Evolutionary conservation across 441 rosid genomes (phyloP).

Genomic region (Gossypium trilobum): DNA sequence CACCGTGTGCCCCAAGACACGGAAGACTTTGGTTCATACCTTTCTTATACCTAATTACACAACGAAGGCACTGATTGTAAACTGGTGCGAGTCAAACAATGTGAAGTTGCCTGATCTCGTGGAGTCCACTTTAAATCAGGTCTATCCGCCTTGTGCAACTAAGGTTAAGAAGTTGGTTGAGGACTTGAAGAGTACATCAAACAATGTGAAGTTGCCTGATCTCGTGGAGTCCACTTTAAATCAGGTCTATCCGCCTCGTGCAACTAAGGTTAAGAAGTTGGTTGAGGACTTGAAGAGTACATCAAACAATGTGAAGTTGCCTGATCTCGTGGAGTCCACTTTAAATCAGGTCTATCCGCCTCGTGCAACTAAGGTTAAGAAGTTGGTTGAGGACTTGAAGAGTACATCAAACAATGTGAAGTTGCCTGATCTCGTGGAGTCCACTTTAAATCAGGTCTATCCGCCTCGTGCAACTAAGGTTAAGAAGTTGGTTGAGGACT

Average conservation of each 20-base stretch:
- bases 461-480: conserved; percentile 37
- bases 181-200: conserved; percentile 37
- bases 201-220: too few species aligned
- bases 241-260: conserved; percentile 6
- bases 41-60: conserved; percentile 72
- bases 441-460: too few species aligned
- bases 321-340: too few species aligned
- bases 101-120: conserved; percentile 32
- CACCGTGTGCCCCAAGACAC: conserved; percentile 80
- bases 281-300: conserved; percentile 53
- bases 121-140: too few species aligned
- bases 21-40: conserved; percentile 54
- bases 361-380: conserved; percentile 44
- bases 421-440: too few species aligned
- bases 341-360: too few species aligned
- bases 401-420: conserved; percentile 24
- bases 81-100: conserved; percentile 34
- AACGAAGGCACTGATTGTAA: conserved; percentile 79
- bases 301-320: background rate
- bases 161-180: conserved; percentile 55
- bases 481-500: conserved; percentile 52
- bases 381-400: conserved; percentile 56
- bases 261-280: conserved; percentile 50
- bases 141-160: conserved; percentile 47
- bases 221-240: too few species aligned